Evolutionary conservation across 2,329 filamentous ascomycete genomes (phyloP).

Genomic region (Ceratocystis cubensis): DNA sequence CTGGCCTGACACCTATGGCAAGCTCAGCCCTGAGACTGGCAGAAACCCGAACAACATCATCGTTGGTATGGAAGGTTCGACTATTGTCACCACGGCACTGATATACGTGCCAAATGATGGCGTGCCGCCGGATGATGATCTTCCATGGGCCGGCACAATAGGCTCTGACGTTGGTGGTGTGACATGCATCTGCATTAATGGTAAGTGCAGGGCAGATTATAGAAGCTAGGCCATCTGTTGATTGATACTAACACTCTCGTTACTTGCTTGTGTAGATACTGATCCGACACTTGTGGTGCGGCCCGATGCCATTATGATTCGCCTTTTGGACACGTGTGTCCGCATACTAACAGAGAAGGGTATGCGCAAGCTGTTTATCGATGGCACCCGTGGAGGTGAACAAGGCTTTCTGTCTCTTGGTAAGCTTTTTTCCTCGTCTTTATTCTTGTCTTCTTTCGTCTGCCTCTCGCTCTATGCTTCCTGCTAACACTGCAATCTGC

Average conservation of each 20-base stretch:
- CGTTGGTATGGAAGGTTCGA: slow-evolving; percentile 38
- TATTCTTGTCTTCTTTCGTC: not conserved
- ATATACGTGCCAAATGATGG: slow-evolving; percentile 39
- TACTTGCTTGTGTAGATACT: slow-evolving; percentile 29
- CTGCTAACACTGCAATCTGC: slow-evolving; percentile 14
- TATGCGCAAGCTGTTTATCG: slow-evolving; percentile 43
- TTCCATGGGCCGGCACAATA: slow-evolving; percentile 44
- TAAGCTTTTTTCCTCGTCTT: slow-evolving; percentile 27
- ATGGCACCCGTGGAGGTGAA: slow-evolving; percentile 40
- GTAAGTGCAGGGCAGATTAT: slow-evolving; percentile 30
- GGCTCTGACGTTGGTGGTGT: slow-evolving; percentile 43
- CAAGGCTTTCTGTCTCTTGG: slow-evolving; percentile 41
- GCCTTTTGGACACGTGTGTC: slow-evolving; percentile 42
- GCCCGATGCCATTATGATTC: slow-evolving; percentile 39
- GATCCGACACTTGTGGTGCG: slow-evolving; percentile 33
- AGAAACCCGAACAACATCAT: slow-evolving; percentile 38
- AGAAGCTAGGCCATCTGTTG: slow-evolving; percentile 15
- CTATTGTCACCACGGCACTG: slow-evolving; percentile 41
- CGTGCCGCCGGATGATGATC: slow-evolving; percentile 36
- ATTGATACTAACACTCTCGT: not conserved
- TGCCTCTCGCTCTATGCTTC: not conserved
- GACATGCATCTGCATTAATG: slow-evolving; percentile 47
- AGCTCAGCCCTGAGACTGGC: slow-evolving; percentile 32
- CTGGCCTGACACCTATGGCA: slow-evolving; percentile 48
- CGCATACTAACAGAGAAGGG: slow-evolving; percentile 36